Evolutionary conservation across 768 basidiomycete genomes (phyloP).

Genomic region (Hygrocybe coccinea): DNA sequence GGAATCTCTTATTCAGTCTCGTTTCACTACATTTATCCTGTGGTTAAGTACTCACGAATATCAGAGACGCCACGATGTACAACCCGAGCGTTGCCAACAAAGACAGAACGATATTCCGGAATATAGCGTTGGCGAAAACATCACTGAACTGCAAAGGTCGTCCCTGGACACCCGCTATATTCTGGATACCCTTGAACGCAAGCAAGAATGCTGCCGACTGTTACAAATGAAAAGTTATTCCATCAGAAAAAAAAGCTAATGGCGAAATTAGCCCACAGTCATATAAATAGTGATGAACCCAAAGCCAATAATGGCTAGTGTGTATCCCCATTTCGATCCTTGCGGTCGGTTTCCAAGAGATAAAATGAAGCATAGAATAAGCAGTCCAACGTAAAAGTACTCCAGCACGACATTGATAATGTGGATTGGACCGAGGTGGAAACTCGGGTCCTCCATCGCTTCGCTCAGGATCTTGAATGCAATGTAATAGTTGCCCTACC

Average conservation of each 20-base stretch:
- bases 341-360: conserved; percentile 89
- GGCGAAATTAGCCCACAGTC: conserved; percentile 52
- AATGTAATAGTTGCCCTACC: conserved; percentile 89
- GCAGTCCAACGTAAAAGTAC: conserved; percentile 83
- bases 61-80: conserved; percentile 75
- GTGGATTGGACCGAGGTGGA: conserved; percentile 58
- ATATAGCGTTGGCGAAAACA: conserved; percentile 73
- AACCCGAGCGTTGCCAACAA: conserved; percentile 84
- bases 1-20: not conserved
- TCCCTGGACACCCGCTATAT: conserved; percentile 44
- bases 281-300: conserved; percentile 93
- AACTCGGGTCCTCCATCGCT: conserved; percentile 64
- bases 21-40: not conserved
- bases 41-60: conserved; percentile 62
- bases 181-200: conserved; percentile 73
- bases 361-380: conserved; percentile 84
- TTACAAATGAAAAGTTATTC: conserved; percentile 1
- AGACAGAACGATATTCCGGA: conserved; percentile 83
- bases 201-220: conserved; percentile 76
- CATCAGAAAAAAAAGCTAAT: not conserved
- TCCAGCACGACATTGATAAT: conserved; percentile 73
- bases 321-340: conserved; percentile 85
- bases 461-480: conserved; percentile 74
- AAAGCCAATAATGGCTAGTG: conserved; percentile 80
- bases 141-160: conserved; percentile 48